Evolutionary conservation across 192 early-diverging fungal species (phyloP).

Genomic region (Podila verticillata): DNA sequence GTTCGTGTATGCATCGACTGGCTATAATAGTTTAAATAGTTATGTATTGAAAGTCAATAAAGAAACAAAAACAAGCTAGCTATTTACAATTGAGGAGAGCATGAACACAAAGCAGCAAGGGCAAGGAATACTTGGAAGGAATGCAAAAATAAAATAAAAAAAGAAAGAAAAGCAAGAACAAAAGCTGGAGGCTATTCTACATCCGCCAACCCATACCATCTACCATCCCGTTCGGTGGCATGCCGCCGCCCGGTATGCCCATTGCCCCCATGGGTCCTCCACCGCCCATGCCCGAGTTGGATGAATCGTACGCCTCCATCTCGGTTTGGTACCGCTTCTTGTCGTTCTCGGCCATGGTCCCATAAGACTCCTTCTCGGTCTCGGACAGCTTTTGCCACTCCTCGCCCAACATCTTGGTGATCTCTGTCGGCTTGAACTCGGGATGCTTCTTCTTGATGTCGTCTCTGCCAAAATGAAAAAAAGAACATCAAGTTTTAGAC

Average conservation of each 20-base stretch:
- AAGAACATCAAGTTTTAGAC: background rate
- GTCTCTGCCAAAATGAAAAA: slow-evolving; percentile 22
- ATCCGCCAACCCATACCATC: slow-evolving; percentile 4
- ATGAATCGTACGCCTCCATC: slow-evolving; percentile 42
- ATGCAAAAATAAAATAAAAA: background rate
- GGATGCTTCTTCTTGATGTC: slow-evolving; percentile 55
- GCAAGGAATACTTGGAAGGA: background rate
- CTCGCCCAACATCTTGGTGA: slow-evolving; percentile 53
- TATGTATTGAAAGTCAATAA: background rate
- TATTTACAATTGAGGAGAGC: background rate
- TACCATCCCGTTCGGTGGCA: background rate
- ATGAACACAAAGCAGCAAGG: background rate
- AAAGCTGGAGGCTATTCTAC: background rate
- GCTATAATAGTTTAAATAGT: background rate
- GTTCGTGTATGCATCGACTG: no score
- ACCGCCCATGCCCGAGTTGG: background rate
- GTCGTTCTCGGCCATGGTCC: slow-evolving; percentile 51
- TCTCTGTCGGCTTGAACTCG: slow-evolving; percentile 49
- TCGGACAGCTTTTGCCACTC: slow-evolving; percentile 54
- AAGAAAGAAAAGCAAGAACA: background rate
- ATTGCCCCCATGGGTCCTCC: background rate
- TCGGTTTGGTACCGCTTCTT: slow-evolving; percentile 50
- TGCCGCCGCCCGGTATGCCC: slow-evolving; percentile 7
- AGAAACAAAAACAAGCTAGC: background rate
- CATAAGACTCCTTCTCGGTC: slow-evolving; percentile 48